Percentiles rank a stretch among this genome's conserved stretches.
phyloP scores from a whole-genome alignment of 495 filamentous ascomycete species.

The Hypoxylon crocopeplum region DNA sequence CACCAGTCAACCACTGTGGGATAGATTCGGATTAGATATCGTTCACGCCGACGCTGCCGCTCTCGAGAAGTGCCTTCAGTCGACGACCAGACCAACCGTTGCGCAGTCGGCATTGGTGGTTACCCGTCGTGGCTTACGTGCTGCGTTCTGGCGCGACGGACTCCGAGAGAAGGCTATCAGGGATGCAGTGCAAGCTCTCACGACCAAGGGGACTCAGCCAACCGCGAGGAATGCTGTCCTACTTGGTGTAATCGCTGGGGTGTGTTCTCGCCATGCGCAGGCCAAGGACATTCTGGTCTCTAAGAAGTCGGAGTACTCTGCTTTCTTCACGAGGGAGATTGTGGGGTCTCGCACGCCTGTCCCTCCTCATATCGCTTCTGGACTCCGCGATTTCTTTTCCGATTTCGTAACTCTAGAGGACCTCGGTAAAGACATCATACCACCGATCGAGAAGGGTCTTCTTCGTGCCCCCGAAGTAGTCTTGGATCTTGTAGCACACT shows the following conservation, averaged over 20 bases:
- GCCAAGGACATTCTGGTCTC: slow-evolving; percentile 64
- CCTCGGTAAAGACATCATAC: slow-evolving; percentile 74
- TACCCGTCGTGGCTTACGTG: slow-evolving; percentile 75
- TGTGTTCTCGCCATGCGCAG: slow-evolving; percentile 71
- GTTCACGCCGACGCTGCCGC: slow-evolving; percentile 67
- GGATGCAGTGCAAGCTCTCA: slow-evolving; percentile 68
- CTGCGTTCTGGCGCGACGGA: slow-evolving; percentile 65
- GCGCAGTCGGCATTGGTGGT: slow-evolving; percentile 72
- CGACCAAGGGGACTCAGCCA: slow-evolving; percentile 66
- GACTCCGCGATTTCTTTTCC: slow-evolving; percentile 82
- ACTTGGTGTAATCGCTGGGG: slow-evolving; percentile 84
- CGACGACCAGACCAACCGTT: slow-evolving; percentile 62
- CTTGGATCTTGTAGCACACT: slow-evolving; percentile 73
- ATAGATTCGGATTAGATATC: slow-evolving; percentile 69
- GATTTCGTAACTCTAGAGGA: slow-evolving; percentile 78
- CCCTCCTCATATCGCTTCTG: slow-evolving; percentile 72
- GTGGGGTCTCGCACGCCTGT: slow-evolving; percentile 77
- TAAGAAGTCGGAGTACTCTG: slow-evolving; percentile 72
- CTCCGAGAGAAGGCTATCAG: slow-evolving; percentile 65
- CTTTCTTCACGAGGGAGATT: slow-evolving; percentile 85
- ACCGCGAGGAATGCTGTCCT: slow-evolving; percentile 74
- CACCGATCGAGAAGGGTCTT: slow-evolving; percentile 85
- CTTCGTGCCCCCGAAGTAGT: slow-evolving; percentile 90
- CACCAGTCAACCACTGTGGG: slow-evolving; percentile 61
- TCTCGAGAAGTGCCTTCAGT: slow-evolving; percentile 77